Percentiles rank a stretch among this genome's conserved stretches.
These are phyloP conservation scores for Hamamelis virginiana DNA, from an alignment of 164 flowering plant species.

Conservation along the genomic window DNA sequence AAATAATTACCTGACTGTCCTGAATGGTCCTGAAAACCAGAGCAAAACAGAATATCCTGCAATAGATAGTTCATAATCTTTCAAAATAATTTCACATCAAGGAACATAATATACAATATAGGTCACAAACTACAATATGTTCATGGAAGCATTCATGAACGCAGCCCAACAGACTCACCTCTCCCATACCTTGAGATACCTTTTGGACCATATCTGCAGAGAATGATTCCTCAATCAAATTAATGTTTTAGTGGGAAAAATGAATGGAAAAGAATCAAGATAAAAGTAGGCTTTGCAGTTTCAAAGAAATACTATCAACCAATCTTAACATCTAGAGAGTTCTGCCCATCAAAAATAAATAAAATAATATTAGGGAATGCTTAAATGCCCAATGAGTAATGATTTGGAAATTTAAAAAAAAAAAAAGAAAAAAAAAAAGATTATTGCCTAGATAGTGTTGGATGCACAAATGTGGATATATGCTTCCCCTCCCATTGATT, in stretches of 20 bases:
- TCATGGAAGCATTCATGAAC: background rate
- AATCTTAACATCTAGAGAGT: no score
- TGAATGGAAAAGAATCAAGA: background rate
- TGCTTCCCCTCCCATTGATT: no score
- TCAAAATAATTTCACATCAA: background rate
- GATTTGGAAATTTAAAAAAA: no score
- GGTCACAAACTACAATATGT: no score
- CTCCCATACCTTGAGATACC: slow-evolving; percentile 37
- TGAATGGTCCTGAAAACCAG: slow-evolving; percentile 46
- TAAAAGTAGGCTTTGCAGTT: no score
- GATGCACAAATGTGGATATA: no score
- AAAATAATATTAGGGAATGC: no score
- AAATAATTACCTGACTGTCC: slow-evolving; percentile 52
- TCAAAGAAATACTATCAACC: no score
- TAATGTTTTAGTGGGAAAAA: background rate
- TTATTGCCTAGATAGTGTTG: no score
- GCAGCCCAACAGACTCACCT: slow-evolving; percentile 40
- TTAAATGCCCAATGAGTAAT: no score
- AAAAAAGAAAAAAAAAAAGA: no score
- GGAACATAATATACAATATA: background rate
- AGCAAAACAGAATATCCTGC: slow-evolving; percentile 60
- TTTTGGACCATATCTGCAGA: slow-evolving; percentile 52
- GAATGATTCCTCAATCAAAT: background rate
- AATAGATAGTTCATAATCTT: slow-evolving; percentile 3
- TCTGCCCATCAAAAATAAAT: no score